These are phyloP conservation scores for Saccharum officinarum DNA, from an alignment of 176 grass and related monocot genomes.

Conservation along the genomic window DNA sequence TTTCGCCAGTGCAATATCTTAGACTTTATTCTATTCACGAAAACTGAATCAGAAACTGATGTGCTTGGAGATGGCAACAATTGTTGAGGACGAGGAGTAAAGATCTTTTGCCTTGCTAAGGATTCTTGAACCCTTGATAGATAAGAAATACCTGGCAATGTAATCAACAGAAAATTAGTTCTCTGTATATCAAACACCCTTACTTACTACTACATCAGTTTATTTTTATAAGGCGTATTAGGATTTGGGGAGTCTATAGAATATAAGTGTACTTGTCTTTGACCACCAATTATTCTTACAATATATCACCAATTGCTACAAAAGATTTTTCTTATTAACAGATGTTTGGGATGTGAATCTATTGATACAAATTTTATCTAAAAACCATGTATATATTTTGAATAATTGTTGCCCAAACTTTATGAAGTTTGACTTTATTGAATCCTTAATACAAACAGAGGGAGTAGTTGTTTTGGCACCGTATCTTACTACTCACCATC, in stretches of 20 bases:
- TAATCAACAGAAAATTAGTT: conserved; percentile 19
- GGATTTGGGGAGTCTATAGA: neutral
- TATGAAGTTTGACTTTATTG: neutral
- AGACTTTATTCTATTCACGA: conserved; percentile 71
- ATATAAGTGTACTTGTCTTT: neutral
- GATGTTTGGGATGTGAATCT: neutral
- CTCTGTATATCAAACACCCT: conserved; percentile 17
- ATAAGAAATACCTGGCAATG: conserved; percentile 85
- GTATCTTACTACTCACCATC: conserved; percentile 56
- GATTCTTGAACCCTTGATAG: conserved; percentile 97
- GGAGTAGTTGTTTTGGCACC: neutral
- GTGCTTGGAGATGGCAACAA: conserved; percentile 34
- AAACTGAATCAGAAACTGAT: conserved; percentile 78
- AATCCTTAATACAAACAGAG: neutral
- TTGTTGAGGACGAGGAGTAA: conserved; percentile 27
- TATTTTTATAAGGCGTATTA: neutral
- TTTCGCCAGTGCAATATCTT: conserved; percentile 69
- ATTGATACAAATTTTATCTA: neutral
- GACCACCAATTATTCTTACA: neutral
- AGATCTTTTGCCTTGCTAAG: conserved; percentile 54
- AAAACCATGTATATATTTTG: neutral
- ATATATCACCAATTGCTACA: neutral
- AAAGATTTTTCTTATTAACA: neutral
- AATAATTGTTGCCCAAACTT: neutral
- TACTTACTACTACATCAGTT: neutral